These are phyloP conservation scores for Aspergillus tanneri DNA, from an alignment of 2,329 filamentous ascomycete genomes.

Conservation along the genomic window DNA sequence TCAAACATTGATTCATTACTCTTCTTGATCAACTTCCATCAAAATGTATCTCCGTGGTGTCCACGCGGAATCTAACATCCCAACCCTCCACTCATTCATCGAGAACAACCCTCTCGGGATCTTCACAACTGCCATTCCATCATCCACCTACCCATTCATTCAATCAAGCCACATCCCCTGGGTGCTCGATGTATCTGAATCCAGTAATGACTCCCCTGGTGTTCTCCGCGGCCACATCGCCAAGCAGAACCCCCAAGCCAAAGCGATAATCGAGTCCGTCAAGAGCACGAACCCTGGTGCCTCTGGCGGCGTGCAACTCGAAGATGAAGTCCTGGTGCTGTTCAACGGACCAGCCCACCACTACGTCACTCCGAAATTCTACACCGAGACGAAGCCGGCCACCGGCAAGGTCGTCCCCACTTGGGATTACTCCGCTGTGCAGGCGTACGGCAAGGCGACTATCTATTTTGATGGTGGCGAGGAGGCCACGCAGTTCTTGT, in stretches of 20 bases:
- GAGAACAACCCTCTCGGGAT: conserved; percentile 61
- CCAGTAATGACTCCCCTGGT: conserved; percentile 39
- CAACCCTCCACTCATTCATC: conserved; percentile 52
- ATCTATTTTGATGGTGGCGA: conserved; percentile 54
- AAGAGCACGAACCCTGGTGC: conserved; percentile 5
- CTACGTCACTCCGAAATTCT: conserved; percentile 69
- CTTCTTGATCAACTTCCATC: too few species aligned
- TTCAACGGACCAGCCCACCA: conserved; percentile 61
- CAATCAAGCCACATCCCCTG: conserved; percentile 63
- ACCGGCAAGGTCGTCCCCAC: conserved; percentile 68
- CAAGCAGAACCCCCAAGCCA: conserved; percentile 62
- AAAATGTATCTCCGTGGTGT: conserved; percentile 1
- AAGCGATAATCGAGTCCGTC: conserved; percentile 56
- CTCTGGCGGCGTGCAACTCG: conserved; percentile 32
- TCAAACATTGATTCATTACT: neutral
- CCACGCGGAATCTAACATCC: conserved; percentile 2
- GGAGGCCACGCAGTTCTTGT: conserved; percentile 52
- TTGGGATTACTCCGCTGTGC: conserved; percentile 67
- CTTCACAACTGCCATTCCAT: conserved; percentile 61
- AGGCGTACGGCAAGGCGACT: conserved; percentile 60
- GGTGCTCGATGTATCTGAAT: conserved; percentile 52
- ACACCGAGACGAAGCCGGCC: conserved; percentile 62
- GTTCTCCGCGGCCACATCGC: conserved; percentile 62
- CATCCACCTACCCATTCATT: conserved; percentile 50
- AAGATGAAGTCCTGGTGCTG: conserved; percentile 58